Evolutionary conservation across 768 basidiomycete species (phyloP).

Genomic region (Phaffia tasmanica): DNA sequence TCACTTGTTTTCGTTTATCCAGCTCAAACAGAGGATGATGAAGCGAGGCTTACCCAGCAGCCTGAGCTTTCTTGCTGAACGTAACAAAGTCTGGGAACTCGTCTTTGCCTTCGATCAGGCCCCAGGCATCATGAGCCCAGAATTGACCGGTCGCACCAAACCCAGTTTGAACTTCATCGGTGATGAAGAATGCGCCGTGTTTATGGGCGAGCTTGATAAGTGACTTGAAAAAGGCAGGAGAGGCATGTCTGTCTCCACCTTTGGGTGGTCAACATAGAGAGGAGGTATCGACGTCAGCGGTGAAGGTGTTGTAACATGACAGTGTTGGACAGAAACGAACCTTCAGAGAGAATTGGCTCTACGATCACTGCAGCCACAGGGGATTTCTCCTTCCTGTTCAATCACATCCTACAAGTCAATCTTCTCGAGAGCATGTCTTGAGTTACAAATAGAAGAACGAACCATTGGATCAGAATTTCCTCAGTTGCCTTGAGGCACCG

Average conservation of each 20-base stretch:
- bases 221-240: slow-evolving; percentile 38
- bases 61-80: slow-evolving; percentile 32
- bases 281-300: background rate
- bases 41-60: background rate
- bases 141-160: slow-evolving; percentile 42
- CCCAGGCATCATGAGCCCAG: slow-evolving; percentile 44
- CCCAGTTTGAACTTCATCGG: slow-evolving; percentile 42
- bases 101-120: slow-evolving; percentile 28
- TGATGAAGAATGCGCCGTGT: slow-evolving; percentile 41
- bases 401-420: background rate
- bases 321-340: slow-evolving; percentile 12
- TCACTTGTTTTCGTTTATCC: no score
- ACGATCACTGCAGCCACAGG: slow-evolving; percentile 43
- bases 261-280: background rate
- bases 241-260: slow-evolving; percentile 41
- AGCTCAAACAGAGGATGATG: no score
- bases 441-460: slow-evolving; percentile 15
- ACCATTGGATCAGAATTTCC: slow-evolving; percentile 33
- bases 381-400: slow-evolving; percentile 31
- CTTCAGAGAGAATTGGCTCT: slow-evolving; percentile 42
- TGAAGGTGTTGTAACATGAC: background rate
- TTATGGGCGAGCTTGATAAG: slow-evolving; percentile 38
- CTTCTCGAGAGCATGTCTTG: background rate
- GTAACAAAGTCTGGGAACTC: slow-evolving; percentile 41
- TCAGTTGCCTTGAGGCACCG: slow-evolving; percentile 35